phyloP scores from a whole-genome alignment of 169 alveolate species.

The Babesia divergens region DNA sequence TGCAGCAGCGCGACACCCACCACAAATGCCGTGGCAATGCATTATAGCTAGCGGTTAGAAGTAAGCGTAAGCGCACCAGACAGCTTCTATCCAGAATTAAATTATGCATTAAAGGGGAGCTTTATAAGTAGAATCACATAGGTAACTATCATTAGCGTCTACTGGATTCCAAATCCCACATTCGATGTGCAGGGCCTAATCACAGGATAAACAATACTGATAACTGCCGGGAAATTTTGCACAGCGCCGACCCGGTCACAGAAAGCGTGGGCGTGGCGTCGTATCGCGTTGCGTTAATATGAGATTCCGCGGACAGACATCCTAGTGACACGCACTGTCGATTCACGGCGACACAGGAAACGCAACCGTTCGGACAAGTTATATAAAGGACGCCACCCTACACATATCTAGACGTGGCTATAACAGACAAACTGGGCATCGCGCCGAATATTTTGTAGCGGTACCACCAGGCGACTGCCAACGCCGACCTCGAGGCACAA shows the following conservation, averaged over 20 bases:
- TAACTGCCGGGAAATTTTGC: neutral
- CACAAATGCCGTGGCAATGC: no score
- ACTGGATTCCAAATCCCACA: neutral
- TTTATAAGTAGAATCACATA: no score
- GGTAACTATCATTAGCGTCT: no score
- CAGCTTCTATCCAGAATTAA: no score
- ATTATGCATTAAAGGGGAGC: no score
- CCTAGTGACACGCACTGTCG: neutral
- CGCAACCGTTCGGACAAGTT: neutral
- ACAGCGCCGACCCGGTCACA: no score
- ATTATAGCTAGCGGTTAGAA: no score
- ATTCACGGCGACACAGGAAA: neutral
- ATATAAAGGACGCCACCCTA: neutral
- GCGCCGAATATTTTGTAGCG: neutral
- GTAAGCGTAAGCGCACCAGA: no score
- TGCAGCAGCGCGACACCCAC: no score
- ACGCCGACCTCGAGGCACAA: no score
- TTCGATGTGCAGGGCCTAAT: neutral
- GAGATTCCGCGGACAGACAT: conserved; percentile 5
- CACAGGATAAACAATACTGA: neutral
- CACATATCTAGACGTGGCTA: neutral
- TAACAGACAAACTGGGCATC: no score
- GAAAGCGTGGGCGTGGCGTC: no score
- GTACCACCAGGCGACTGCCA: neutral
- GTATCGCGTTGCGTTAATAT: neutral